These are phyloP conservation scores for Shiraia sp. DNA, from an alignment of 2,329 filamentous ascomycete species.

Conservation along the genomic window DNA sequence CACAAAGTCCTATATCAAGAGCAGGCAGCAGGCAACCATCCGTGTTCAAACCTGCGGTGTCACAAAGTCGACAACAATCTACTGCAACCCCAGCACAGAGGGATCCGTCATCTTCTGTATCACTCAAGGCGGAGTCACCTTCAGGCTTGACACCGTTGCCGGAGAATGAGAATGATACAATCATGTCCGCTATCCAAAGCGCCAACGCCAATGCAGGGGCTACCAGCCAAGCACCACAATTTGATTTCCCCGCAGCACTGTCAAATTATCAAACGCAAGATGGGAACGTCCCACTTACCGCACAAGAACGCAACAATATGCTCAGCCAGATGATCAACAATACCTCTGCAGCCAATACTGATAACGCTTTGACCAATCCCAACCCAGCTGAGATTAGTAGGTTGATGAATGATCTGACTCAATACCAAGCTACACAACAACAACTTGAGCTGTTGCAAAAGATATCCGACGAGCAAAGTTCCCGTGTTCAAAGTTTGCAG, in stretches of 20 bases:
- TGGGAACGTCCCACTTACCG: slow-evolving; percentile 51
- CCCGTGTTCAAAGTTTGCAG: slow-evolving; percentile 74
- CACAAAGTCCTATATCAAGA: slow-evolving; percentile 28
- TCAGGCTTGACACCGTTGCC: slow-evolving; percentile 37
- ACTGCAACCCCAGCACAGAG: slow-evolving; percentile 11
- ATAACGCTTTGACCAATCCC: slow-evolving; percentile 62
- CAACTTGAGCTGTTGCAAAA: slow-evolving; percentile 80
- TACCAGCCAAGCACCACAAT: slow-evolving; percentile 37
- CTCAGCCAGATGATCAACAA: slow-evolving; percentile 54
- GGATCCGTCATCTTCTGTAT: slow-evolving; percentile 23
- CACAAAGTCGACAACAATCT: slow-evolving; percentile 19
- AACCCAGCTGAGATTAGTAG: slow-evolving; percentile 58
- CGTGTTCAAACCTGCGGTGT: slow-evolving; percentile 26
- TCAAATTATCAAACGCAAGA: slow-evolving; percentile 53
- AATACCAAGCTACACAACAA: slow-evolving; percentile 69
- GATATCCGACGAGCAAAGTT: slow-evolving; percentile 77
- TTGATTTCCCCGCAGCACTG: slow-evolving; percentile 53
- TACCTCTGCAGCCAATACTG: slow-evolving; percentile 47
- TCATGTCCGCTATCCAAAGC: slow-evolving; percentile 55
- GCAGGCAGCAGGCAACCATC: slow-evolving; percentile 23
- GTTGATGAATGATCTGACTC: slow-evolving; percentile 63
- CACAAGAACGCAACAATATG: slow-evolving; percentile 53
- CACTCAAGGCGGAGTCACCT: slow-evolving; percentile 48
- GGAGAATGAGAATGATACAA: slow-evolving; percentile 52
- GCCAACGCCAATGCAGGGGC: slow-evolving; percentile 36